Evolutionary conservation across 805 yeast species (phyloP), one percentile per base, ranked within the genome.

Genomic region (Ogataea kodamae): DNA sequence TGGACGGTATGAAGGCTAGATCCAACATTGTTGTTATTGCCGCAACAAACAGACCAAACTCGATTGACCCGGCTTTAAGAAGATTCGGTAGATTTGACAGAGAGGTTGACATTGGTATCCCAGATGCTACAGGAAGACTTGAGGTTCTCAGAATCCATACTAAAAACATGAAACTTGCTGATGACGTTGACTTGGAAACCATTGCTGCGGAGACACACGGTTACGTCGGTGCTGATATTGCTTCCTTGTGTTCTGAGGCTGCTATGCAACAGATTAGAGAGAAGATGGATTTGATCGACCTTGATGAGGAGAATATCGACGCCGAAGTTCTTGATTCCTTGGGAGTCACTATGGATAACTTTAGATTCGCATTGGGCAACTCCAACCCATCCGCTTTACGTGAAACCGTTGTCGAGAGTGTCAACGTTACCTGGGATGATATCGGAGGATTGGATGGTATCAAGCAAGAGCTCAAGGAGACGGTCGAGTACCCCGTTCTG

Each of bases 1-100:
- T 92, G 99, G 99, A 92, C 61, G 99, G 98, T 72, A 92, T 92
- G 98, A 90, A 90, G 68, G 96, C 97, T n/a, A 81, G 98, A 66
- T 83, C 97, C 24, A 92, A 92, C 59, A 83, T 87, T 51, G 98
- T 92, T 43, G 99, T 92, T 37, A 92, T 92, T 67, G 99, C 98
- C 36, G 99, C 99, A 22, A 92, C 92, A 33, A 82, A 82, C 66
- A 72, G 92, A 62, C 92, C 92, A 46, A 83, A 82, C 66, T 78
- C 88, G 12, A 82, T 82, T 54, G 92, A 82, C 55, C 89, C 92
- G 28, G 92, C 92, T 14, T 68, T 82, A 49, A 78, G 92, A 65
- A 77, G 92, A 61, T 81, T 82, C 50, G 92, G 92, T 49, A 76
- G 92, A 59, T 82, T 83, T 56, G 92, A 83, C 60, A 72, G 92